Evolutionary conservation across 805 yeast genomes (phyloP), one percentile per base, ranked within the genome.

Genomic region (Komagataella kurtzmanii): DNA sequence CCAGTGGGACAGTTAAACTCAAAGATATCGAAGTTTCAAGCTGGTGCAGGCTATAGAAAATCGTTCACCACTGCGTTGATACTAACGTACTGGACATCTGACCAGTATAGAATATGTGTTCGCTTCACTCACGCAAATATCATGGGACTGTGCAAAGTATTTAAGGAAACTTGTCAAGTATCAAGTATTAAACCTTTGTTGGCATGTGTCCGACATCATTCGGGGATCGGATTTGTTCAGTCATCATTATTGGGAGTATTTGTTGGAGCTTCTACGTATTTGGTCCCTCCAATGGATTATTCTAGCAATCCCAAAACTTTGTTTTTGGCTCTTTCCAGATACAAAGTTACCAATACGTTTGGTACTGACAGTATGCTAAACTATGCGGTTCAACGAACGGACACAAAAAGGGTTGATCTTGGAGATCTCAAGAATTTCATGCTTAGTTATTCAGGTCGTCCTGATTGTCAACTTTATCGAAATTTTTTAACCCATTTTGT

Each of bases 111-210:
- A 52, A 73, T 77, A 0, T 87, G 85, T 0, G 75, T 76, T 2
- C 69, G 70, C 17, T 65, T 78, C 55, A 80, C 79, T 21, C 93
- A 86, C 62, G 68, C 73, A 45, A 76, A 79, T 49, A 69, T 93
- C 10, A 66, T 90, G 57, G 83, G 88, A 2, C 76, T 87, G 64
- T 89, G 97, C 65, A 88, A 90, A 59, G 85, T 87, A 18, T 76
- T 88, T 61, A 91, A 93, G 58, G 97, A 91, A 62, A 91, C 98
- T 0, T 87, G 96, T 60, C 91, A 88, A 54, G 72, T 93, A 67
- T 75, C 83, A 12, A 76, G 85, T 45, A 74, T 77, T 40, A 77
- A 80, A 45, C 83, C 97, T 0, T 71, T 93, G 6, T 73, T 91
- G 46, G 96, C 96, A 0, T 82, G 96, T 64, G 95, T 88, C 7